Conservation (phyloP, 257 asterid species). For the Solanum acaule region DNA sequence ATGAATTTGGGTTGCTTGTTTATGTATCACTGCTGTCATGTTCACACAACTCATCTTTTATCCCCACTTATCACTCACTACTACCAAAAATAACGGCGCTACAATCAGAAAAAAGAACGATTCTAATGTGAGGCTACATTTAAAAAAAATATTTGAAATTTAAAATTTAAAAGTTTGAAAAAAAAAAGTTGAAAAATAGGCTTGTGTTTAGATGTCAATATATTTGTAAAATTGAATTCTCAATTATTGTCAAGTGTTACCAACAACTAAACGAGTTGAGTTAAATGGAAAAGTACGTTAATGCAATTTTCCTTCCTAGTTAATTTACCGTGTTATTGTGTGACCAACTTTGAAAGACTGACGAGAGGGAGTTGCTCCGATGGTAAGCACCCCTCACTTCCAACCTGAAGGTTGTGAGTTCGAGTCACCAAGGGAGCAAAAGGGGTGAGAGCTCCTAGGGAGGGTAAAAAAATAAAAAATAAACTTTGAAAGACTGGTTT, state of each 20-base stretch:
- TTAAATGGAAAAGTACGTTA: not conserved
- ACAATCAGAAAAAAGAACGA: not conserved
- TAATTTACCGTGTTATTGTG: not conserved
- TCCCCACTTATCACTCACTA: not conserved
- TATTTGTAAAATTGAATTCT: not conserved
- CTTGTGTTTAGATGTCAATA: too few species aligned
- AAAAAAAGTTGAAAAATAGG: not conserved
- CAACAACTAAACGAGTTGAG: not conserved
- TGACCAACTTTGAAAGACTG: not conserved
- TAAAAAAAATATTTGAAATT: not conserved
- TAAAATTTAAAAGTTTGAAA: not conserved
- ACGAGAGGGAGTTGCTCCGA: too few species aligned
- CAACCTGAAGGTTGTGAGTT: too few species aligned
- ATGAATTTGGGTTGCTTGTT: not conserved
- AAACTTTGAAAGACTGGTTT: not conserved
- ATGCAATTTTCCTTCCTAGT: not conserved
- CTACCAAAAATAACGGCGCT: constrained; percentile 27
- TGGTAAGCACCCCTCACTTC: too few species aligned
- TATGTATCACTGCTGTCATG: constrained; percentile 1
- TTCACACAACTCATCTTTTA: constrained; percentile 30
- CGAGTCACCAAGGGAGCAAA: too few species aligned
- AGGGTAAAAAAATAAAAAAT: too few species aligned
- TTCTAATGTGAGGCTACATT: not conserved
- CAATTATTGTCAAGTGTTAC: not conserved
- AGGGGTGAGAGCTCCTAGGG: too few species aligned